Base-by-base conservation (phyloP, 2,329 filamentous ascomycete species). In the Graphilbum sp. region DNA sequence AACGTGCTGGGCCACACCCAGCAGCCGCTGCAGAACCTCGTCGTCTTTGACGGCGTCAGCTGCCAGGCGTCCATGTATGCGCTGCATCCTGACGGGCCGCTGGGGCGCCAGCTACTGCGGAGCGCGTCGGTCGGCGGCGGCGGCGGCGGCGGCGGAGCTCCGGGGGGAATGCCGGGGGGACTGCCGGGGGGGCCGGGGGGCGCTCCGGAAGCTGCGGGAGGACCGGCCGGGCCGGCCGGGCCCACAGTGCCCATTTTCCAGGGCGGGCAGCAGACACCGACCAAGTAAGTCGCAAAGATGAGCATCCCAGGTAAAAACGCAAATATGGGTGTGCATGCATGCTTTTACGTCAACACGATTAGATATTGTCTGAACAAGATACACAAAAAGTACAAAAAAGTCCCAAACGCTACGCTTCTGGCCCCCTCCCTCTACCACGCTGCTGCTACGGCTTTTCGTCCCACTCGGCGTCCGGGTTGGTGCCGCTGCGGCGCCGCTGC, bases 21-120 rank as follows among this genome's bases (percentile, higher is more conserved):
- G 60, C 90, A 95, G 57, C 90, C 90, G 1, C 80, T 98, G 32
- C 90, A 98, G 61, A 98, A 98, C 56, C 75, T 94, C 54, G 71
- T 94, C 36, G 64, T 96, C 17, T 94, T 96, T 50, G 86, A 96
- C 54, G 87, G 87, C 13, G 81, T 84, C 48, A 71, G 68, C 34
- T 81, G 83, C 57, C 72, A 82, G 46, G 83, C 80, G 0, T 75
- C 75, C 2, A 76, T 90, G 46, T 94, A 90, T 54, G 70, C 85
- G 2, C 64, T 96, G 32, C 84, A 92, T 52, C 83, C 85, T 0
- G 68, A 42, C 39, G 70, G 68, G 20, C 53, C 52, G 18, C 60
- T 76, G 12, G 73, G 72, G 32, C 55, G 59, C 19, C 58, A 54
- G 17, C 58, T 68, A 46, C 58, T 74, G 10, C 21, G 11, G 13